Conservation (phyloP, 2,329 filamentous ascomycete genomes). For the Geosmithia morbida region DNA sequence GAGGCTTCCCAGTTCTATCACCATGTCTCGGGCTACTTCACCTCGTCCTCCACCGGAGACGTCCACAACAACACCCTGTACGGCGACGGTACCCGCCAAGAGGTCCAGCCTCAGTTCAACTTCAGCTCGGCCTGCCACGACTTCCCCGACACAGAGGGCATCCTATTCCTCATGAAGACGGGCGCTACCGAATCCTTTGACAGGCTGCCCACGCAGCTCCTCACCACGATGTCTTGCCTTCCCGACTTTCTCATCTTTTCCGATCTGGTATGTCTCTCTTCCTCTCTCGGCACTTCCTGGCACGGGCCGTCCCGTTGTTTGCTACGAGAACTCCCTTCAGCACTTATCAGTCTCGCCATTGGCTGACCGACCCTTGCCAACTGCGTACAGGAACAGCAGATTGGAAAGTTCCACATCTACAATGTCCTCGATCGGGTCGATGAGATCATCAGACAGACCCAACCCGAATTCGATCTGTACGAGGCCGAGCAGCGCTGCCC, state of each 20-base stretch:
- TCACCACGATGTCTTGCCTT: conserved; percentile 35
- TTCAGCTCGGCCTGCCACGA: conserved; percentile 18
- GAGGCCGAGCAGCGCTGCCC: conserved; percentile 28
- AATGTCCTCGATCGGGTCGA: conserved; percentile 24
- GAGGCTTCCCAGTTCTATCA: conserved; percentile 12
- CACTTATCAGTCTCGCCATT: no score
- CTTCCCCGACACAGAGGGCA: conserved; percentile 28
- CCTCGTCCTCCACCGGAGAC: conserved; percentile 5
- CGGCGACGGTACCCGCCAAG: conserved; percentile 16
- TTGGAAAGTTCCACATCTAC: conserved; percentile 28
- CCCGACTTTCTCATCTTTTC: conserved; percentile 17
- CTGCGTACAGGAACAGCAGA: conserved; percentile 28
- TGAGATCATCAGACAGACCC: conserved; percentile 18
- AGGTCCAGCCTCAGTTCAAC: conserved; percentile 19
- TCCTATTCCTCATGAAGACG: conserved; percentile 41
- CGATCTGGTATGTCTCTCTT: neutral
- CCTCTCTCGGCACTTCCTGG: neutral
- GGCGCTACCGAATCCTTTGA: conserved; percentile 38
- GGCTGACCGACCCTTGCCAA: conserved; percentile 6
- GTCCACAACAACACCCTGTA: conserved; percentile 24
- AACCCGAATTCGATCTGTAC: conserved; percentile 31
- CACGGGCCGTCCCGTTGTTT: no score
- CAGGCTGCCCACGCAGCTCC: conserved; percentile 36
- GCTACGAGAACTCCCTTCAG: no score
- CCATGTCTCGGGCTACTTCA: conserved; percentile 14